phyloP scores from a whole-genome alignment of 2,329 filamentous ascomycete species.

The Botrytis hyacinthi region DNA sequence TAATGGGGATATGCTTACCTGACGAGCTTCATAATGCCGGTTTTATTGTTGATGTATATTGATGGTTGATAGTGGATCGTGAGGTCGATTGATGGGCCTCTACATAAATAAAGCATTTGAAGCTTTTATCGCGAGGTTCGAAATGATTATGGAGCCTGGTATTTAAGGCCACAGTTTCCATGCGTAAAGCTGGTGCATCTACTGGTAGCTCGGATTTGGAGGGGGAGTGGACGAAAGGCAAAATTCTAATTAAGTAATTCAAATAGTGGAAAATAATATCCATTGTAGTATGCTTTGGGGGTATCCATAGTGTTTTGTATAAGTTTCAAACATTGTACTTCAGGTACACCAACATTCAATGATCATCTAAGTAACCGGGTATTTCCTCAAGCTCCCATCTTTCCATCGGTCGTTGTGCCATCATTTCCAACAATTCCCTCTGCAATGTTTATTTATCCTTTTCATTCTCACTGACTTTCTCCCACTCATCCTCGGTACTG shows the following conservation, averaged over 20 bases:
- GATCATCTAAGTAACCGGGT: slow-evolving; percentile 18
- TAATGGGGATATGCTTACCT: slow-evolving; percentile 59
- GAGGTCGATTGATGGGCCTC: slow-evolving; percentile 12
- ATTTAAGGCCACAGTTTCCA: background rate
- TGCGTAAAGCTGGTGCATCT: background rate
- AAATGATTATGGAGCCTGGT: background rate
- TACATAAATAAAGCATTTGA: slow-evolving; percentile 14
- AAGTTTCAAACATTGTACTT: slow-evolving; percentile 18
- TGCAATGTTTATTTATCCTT: slow-evolving; percentile 48
- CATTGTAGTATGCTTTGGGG: slow-evolving; percentile 8
- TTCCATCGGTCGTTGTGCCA: background rate
- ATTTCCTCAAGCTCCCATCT: slow-evolving; percentile 12
- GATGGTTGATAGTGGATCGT: slow-evolving; percentile 9
- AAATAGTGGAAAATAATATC: background rate
- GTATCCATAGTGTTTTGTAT: slow-evolving; percentile 12
- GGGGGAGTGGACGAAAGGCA: background rate
- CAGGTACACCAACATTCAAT: slow-evolving; percentile 15
- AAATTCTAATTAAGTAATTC: background rate
- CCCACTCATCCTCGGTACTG: slow-evolving; percentile 98
- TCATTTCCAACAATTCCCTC: background rate
- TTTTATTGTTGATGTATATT: slow-evolving; percentile 5
- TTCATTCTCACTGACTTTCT: slow-evolving; percentile 80
- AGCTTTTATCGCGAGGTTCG: slow-evolving; percentile 21
- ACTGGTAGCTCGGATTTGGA: background rate
- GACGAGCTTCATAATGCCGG: slow-evolving; percentile 89